Evolutionary conservation across 495 filamentous ascomycete species (phyloP).

Genomic region (Penicillium waksmanii): DNA sequence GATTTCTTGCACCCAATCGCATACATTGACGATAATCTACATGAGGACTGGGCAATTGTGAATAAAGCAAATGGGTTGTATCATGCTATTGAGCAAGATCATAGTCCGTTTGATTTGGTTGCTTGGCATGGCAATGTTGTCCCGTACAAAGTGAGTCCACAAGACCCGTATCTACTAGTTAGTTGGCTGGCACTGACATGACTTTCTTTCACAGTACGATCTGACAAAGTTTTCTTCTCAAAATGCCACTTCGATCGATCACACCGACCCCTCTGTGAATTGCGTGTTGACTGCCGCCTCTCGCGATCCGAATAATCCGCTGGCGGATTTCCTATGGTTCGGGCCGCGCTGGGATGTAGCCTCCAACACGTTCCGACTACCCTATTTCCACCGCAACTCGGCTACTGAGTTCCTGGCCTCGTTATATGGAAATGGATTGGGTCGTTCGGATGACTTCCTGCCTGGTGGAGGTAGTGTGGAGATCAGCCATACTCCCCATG

Average conservation of each 20-base stretch:
- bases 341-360: conserved; percentile 49
- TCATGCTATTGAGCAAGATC: conserved; percentile 44
- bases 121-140: conserved; percentile 51
- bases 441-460: conserved; percentile 44
- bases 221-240: conserved; percentile 47
- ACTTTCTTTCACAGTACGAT: conserved; percentile 33
- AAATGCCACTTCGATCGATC: conserved; percentile 46
- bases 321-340: conserved; percentile 49
- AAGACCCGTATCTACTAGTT: not conserved
- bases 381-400: conserved; percentile 49
- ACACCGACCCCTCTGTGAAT: conserved; percentile 46
- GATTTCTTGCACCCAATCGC: conserved; percentile 48
- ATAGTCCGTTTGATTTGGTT: conserved; percentile 45
- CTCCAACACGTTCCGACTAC: conserved; percentile 46
- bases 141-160: conserved; percentile 41
- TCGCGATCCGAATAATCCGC: conserved; percentile 38
- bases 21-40: conserved; percentile 43
- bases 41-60: conserved; percentile 39
- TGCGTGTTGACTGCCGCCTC: conserved; percentile 45
- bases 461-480: conserved; percentile 48
- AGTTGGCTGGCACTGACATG: not conserved
- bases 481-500: conserved; percentile 46
- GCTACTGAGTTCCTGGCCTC: conserved; percentile 47
- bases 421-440: conserved; percentile 45
- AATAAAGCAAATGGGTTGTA: conserved; percentile 42